phyloP scores from a whole-genome alignment of 805 yeast species.

The Brettanomyces bruxellensis region DNA sequence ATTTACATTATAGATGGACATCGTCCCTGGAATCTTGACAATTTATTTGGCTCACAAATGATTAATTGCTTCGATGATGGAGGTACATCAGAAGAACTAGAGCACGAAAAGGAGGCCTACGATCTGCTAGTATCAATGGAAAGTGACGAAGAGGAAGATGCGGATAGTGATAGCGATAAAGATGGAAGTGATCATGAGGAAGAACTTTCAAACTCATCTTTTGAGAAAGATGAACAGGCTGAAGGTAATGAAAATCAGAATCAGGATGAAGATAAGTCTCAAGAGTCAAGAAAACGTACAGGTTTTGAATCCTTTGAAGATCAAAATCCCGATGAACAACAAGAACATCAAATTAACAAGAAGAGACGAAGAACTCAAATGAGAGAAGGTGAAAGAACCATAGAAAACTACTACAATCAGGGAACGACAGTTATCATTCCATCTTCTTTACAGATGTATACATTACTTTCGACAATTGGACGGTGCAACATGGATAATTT shows the following conservation, averaged over 20 bases:
- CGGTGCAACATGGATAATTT: constrained; percentile 61
- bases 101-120: constrained; percentile 55
- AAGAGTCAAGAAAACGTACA: constrained; percentile 1
- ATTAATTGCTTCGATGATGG: constrained; percentile 88
- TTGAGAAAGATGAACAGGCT: constrained; percentile 18
- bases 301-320: background rate
- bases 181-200: constrained; percentile 25
- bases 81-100: constrained; percentile 48
- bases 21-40: constrained; percentile 95
- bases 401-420: constrained; percentile 73
- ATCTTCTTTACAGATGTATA: constrained; percentile 68
- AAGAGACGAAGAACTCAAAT: constrained; percentile 33
- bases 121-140: constrained; percentile 34
- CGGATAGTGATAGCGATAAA: constrained; percentile 29
- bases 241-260: constrained; percentile 16
- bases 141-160: constrained; percentile 27
- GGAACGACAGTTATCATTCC: constrained; percentile 77
- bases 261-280: constrained; percentile 13
- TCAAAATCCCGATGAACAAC: background rate
- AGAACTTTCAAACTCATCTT: constrained; percentile 10
- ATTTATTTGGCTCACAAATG: constrained; percentile 72
- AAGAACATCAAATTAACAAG: constrained; percentile 17
- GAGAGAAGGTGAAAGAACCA: constrained; percentile 38
- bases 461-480: constrained; percentile 72
- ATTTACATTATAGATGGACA: constrained; percentile 86